A percentile compares a stretch with the other conserved stretches of the same genome.
Evolutionary conservation across 2,329 filamentous ascomycete species (phyloP).

Genomic region (Penicillium polonicum): DNA sequence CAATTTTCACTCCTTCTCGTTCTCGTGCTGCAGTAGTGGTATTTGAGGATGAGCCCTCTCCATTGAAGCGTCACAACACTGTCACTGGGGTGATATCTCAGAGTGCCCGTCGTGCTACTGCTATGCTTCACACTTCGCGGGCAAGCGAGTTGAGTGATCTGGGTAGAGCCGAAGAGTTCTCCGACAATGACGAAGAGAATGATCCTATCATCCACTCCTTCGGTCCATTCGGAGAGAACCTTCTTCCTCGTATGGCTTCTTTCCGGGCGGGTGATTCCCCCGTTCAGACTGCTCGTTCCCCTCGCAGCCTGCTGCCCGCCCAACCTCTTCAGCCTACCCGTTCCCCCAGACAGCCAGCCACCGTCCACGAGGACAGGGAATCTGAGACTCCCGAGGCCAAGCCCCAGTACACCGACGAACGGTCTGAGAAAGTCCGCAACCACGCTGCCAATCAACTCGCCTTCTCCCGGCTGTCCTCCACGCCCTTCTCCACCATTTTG

Average conservation of each 20-base stretch:
- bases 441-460: constrained; percentile 95
- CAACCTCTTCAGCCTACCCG: constrained; percentile 38
- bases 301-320: constrained; percentile 27
- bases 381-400: constrained; percentile 21
- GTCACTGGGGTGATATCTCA: constrained; percentile 31
- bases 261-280: constrained; percentile 69
- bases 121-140: constrained; percentile 33
- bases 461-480: constrained; percentile 88
- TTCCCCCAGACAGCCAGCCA: constrained; percentile 30
- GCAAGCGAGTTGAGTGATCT: constrained; percentile 36
- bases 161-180: constrained; percentile 60
- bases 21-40: constrained; percentile 55
- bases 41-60: constrained; percentile 68
- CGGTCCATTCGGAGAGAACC: constrained; percentile 81
- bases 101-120: constrained; percentile 36
- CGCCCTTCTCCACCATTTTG: constrained; percentile 84
- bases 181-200: constrained; percentile 87
- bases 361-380: constrained; percentile 22
- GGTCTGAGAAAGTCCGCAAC: constrained; percentile 55
- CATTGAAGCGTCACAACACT: constrained; percentile 47
- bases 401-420: constrained; percentile 26
- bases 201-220: constrained; percentile 92
- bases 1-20: constrained; percentile 46
- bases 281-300: constrained; percentile 42
- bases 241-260: constrained; percentile 77